Evolutionary conservation across 805 yeast species (phyloP), one percentile per base, ranked within the genome.

Genomic region (Yarrowia osloensis): DNA sequence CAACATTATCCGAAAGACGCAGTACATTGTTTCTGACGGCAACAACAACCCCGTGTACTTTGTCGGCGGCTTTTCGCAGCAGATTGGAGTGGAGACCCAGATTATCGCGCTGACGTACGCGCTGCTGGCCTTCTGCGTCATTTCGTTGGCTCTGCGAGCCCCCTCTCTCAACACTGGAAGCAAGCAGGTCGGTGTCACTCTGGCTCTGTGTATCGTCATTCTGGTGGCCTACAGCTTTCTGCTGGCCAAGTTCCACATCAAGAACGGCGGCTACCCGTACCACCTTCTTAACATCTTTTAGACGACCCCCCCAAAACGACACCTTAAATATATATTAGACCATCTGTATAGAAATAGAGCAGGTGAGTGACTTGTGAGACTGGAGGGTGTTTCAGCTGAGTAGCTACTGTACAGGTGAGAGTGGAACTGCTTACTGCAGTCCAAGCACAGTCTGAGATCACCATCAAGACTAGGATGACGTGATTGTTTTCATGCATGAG

Each of bases 71-170:
- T 92, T 89, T 73, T 90, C 88, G 73, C 80, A 79, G 62, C 99
- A 95, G 77, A 83, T 84, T 62, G 97, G 91, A 8, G 86, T 89
- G 52, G 99, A 95, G 80, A 91, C 98, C 9, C 98, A 95, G 79
- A 83, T 92, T 65, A 78, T 95, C 44, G 86, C 91, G 2, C 82
- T 89, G 26, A 69, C 90, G 7, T 92, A 91, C 76, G 96, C 91
- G 1, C 71, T 84, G 8, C 79, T 92, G 71, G 84, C 92, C 13
- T 79, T 89, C 66, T 73, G 85, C 52, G 77, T 88, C 21, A 81
- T 92, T 50, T 77, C 84, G 1, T 80, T 94, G 71, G 76, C 88
- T 47, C 82, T 84, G 55, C 85, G 82, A 70, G 84, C 84, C 0
- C 89, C 92, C 6, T 74, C 77, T 22, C 71, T 85, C 33, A 74